A percentile compares a stretch with the other conserved stretches of the same genome.
Conservation (phyloP, 495 filamentous ascomycete genomes). For the Annulohypoxylon stygium region DNA sequence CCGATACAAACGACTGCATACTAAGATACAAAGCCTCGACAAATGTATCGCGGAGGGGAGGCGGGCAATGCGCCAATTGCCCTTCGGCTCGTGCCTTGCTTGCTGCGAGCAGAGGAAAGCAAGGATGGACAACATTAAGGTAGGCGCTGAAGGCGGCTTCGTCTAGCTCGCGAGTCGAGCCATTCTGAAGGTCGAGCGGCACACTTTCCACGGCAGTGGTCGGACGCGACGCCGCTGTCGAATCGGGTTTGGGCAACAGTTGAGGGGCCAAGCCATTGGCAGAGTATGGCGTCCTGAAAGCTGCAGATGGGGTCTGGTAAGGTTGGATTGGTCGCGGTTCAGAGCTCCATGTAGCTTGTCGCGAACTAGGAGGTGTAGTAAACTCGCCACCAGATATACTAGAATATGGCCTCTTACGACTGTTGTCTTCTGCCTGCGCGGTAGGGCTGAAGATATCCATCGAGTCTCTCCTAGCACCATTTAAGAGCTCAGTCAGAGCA, state of each 20-base stretch:
- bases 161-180: constrained; percentile 56
- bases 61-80: constrained; percentile 71
- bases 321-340: constrained; percentile 60
- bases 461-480: constrained; percentile 52
- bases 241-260: constrained; percentile 49
- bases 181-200: constrained; percentile 49
- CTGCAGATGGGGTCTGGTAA: constrained; percentile 50
- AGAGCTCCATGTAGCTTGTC: constrained; percentile 51
- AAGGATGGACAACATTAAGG: constrained; percentile 76
- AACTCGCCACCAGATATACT: constrained; percentile 60
- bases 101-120: constrained; percentile 79
- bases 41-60: constrained; percentile 76
- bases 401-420: constrained; percentile 61
- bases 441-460: constrained; percentile 55
- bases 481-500: constrained; percentile 48
- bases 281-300: constrained; percentile 50
- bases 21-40: constrained; percentile 74
- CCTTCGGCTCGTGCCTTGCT: constrained; percentile 72
- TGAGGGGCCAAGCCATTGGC: constrained; percentile 60
- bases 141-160: constrained; percentile 71
- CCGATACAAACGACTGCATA: constrained; percentile 68
- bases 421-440: constrained; percentile 51
- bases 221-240: constrained; percentile 49
- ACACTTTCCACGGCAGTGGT: constrained; percentile 49
- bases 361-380: constrained; percentile 50